Percentiles rank a stretch among this genome's conserved stretches.
phyloP scores from a whole-genome alignment of 352 stramenopile species.

The Aphanomyces astaci region DNA sequence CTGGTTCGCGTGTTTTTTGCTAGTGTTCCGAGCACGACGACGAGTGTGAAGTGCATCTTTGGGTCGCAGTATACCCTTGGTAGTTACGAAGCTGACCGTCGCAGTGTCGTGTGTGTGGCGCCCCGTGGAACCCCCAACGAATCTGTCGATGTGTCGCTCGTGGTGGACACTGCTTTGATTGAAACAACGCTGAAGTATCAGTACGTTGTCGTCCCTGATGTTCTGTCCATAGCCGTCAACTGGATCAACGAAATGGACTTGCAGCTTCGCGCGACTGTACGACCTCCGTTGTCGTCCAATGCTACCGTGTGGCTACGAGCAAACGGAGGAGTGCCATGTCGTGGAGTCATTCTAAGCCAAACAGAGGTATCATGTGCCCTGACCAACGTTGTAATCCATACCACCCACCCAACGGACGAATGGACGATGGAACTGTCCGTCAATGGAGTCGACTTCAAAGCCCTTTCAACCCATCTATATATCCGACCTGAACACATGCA shows the following conservation, averaged over 20 bases:
- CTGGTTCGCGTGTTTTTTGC: neutral
- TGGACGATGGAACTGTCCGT: constrained; percentile 37
- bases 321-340: neutral
- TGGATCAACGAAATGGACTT: neutral
- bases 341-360: neutral
- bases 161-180: neutral
- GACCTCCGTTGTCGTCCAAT: neutral
- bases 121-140: neutral
- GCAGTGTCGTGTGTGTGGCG: neutral
- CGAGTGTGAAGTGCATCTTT: constrained; percentile 14
- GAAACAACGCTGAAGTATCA: neutral
- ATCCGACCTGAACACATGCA: neutral
- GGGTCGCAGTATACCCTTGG: neutral
- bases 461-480: constrained; percentile 13
- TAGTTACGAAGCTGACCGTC: constrained; percentile 3
- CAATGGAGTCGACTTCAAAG: constrained; percentile 51
- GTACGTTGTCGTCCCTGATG: neutral
- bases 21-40: neutral
- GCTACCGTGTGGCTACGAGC: neutral
- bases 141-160: neutral
- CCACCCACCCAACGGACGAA: too few species aligned
- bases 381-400: too few species aligned
- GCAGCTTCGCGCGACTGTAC: neutral
- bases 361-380: neutral
- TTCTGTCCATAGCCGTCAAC: neutral